Evolutionary conservation across 352 stramenopile genomes (phyloP).

Genomic region (Pythium brachiatum): DNA sequence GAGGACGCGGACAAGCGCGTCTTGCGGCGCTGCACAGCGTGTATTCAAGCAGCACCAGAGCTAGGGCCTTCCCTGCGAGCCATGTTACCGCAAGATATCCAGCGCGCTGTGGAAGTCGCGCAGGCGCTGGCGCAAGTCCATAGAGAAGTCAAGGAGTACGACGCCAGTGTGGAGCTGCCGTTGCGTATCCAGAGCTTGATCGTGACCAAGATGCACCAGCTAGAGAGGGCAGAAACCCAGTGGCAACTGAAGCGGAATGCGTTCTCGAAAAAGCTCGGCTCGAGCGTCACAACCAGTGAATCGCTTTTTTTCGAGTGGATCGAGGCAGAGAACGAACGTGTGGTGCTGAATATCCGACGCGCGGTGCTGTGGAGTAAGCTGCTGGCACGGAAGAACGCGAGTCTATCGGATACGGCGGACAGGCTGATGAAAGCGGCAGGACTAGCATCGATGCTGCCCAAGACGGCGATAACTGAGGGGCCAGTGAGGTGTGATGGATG

Average conservation of each 20-base stretch:
- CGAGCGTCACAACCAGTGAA: background rate
- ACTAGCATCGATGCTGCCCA: background rate
- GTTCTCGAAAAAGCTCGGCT: background rate
- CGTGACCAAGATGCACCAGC: background rate
- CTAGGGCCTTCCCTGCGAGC: background rate
- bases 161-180: background rate
- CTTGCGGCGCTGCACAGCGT: background rate
- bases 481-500: background rate
- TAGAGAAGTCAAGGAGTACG: background rate
- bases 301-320: slow-evolving; percentile 1
- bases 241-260: background rate
- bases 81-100: background rate
- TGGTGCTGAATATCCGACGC: background rate
- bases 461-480: background rate
- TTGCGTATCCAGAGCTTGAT: background rate
- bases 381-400: background rate
- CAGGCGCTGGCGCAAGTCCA: background rate
- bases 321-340: background rate
- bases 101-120: background rate
- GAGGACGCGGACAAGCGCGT: background rate
- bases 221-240: background rate
- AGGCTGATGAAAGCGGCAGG: background rate
- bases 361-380: background rate
- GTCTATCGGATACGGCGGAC: background rate
- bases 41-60: background rate